These are phyloP conservation scores for Barnettozyma vustinii DNA, from an alignment of 805 yeast species.

Conservation along the genomic window DNA sequence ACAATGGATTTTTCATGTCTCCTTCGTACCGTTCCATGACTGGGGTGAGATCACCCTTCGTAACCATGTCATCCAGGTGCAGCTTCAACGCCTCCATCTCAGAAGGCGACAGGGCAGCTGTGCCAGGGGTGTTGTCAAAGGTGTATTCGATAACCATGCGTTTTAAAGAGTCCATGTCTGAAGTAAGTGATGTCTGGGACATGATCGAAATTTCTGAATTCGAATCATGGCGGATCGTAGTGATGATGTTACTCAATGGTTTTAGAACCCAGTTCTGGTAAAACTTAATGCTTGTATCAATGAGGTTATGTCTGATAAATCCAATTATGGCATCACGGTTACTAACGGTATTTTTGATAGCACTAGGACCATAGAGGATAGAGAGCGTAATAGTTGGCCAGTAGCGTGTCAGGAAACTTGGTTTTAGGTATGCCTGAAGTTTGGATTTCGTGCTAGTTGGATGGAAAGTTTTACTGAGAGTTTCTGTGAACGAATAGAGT, in stretches of 20 bases:
- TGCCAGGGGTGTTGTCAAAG: slow-evolving; percentile 26
- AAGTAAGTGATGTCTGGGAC: slow-evolving; percentile 69
- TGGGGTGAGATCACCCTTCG: slow-evolving; percentile 71
- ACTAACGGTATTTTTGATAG: slow-evolving; percentile 37
- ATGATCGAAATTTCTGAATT: slow-evolving; percentile 67
- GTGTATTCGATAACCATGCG: slow-evolving; percentile 82
- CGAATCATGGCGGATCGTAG: slow-evolving; percentile 82
- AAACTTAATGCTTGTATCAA: slow-evolving; percentile 63
- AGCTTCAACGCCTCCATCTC: slow-evolving; percentile 18
- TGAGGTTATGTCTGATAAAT: slow-evolving; percentile 54
- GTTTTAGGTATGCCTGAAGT: slow-evolving; percentile 23
- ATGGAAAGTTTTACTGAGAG: background rate
- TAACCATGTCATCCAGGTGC: slow-evolving; percentile 43
- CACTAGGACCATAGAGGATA: slow-evolving; percentile 48
- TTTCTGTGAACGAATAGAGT: background rate
- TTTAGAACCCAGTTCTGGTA: slow-evolving; percentile 76
- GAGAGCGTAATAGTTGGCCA: slow-evolving; percentile 57
- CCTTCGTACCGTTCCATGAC: slow-evolving; percentile 77
- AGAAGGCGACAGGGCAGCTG: slow-evolving; percentile 19
- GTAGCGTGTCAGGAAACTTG: slow-evolving; percentile 42
- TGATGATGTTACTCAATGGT: slow-evolving; percentile 67
- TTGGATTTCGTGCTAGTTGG: background rate
- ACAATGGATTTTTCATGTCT: slow-evolving; percentile 66
- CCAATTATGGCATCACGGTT: slow-evolving; percentile 47
- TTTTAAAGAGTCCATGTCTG: slow-evolving; percentile 77